Evolutionary conservation across 257 asterid genomes (phyloP).

Genomic region (Perilla frutescens): DNA sequence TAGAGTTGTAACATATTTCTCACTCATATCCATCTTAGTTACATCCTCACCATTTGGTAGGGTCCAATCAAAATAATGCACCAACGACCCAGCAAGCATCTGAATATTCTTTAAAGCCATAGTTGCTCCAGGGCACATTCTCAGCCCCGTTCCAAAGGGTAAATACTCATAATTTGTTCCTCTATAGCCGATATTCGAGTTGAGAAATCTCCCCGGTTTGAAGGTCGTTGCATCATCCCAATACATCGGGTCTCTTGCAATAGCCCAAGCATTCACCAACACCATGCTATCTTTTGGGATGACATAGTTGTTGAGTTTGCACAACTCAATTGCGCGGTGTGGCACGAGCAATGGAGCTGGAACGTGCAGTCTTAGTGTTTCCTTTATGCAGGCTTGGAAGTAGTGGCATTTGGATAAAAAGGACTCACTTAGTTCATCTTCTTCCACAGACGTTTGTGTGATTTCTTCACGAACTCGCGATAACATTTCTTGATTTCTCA

Average conservation of each 20-base stretch:
- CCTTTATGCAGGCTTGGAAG: constrained; percentile 41
- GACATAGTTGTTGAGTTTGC: constrained; percentile 26
- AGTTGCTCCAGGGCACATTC: constrained; percentile 33
- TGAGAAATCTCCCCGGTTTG: constrained; percentile 33
- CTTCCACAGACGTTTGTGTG: constrained; percentile 19
- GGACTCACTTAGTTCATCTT: constrained; percentile 26
- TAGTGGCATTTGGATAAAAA: constrained; percentile 25
- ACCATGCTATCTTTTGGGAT: constrained; percentile 36
- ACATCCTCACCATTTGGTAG: not conserved
- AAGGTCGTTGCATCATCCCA: constrained; percentile 30
- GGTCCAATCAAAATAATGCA: constrained; percentile 38
- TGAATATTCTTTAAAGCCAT: constrained; percentile 26
- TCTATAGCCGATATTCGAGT: constrained; percentile 12
- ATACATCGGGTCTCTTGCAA: constrained; percentile 26
- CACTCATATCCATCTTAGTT: not conserved
- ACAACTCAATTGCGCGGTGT: constrained; percentile 32
- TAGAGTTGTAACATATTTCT: constrained; percentile 6
- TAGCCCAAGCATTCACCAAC: constrained; percentile 37
- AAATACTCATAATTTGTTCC: constrained; percentile 20
- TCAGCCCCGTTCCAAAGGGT: constrained; percentile 35
- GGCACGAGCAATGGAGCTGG: constrained; percentile 37
- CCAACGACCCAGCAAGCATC: constrained; percentile 21
- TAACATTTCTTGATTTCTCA: constrained; percentile 22
- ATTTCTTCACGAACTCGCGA: constrained; percentile 32
- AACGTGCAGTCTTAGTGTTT: constrained; percentile 34